Conservation (phyloP, 306 rosid species). For the Lathyrus sativus region DNA sequence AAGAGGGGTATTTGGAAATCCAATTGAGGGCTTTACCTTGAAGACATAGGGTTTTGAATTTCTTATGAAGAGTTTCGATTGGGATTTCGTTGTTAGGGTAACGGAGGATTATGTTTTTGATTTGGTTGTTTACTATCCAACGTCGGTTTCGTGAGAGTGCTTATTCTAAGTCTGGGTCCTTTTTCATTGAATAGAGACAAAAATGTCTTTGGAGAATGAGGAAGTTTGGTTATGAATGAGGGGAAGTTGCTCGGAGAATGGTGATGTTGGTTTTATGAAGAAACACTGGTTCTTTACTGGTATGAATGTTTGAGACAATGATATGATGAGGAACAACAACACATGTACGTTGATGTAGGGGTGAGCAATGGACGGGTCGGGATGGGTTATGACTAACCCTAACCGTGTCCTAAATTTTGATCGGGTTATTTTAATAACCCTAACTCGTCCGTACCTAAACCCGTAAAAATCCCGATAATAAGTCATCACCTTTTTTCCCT, state of each 20-base stretch:
- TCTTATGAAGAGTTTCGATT: constrained; percentile 65
- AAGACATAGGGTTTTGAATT: constrained; percentile 82
- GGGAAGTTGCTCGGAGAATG: too few species aligned
- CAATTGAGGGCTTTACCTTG: constrained; percentile 87
- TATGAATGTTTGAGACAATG: neutral
- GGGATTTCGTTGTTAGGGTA: constrained; percentile 65
- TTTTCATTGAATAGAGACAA: constrained; percentile 82
- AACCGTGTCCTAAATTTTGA: too few species aligned
- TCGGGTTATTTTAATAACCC: too few species aligned
- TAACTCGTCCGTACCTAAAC: too few species aligned
- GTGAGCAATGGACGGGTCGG: too few species aligned
- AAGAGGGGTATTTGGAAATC: constrained; percentile 80
- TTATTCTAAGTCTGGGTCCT: constrained; percentile 77
- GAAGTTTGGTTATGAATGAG: neutral
- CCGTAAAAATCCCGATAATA: too few species aligned
- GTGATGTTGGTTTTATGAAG: too few species aligned
- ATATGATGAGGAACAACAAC: neutral
- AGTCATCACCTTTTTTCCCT: too few species aligned
- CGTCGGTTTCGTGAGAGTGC: constrained; percentile 80
- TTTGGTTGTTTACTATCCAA: constrained; percentile 83
- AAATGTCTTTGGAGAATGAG: constrained; percentile 40
- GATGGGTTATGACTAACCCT: too few species aligned
- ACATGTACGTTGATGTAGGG: too few species aligned
- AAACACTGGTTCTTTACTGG: too few species aligned
- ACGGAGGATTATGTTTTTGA: constrained; percentile 75